Conservation (phyloP, 1,284 basidiomycete genomes). For the Leccinum ponderosum region DNA sequence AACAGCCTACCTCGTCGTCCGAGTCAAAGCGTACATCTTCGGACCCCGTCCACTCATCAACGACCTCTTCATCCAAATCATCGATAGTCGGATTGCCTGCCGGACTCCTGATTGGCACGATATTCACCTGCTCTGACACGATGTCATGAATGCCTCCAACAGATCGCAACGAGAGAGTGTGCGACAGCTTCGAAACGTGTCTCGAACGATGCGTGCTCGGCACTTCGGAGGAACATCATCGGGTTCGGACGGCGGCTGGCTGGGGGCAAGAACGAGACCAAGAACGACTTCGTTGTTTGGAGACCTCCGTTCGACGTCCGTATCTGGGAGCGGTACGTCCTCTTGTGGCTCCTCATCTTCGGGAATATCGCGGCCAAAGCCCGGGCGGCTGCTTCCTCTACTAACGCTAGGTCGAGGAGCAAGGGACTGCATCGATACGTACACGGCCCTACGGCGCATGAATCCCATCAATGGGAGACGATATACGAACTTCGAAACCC, state of each 20-base stretch:
- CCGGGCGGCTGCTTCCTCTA: constrained; percentile 58
- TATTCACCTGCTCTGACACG: constrained; percentile 30
- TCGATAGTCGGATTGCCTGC: constrained; percentile 34
- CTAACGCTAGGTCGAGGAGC: constrained; percentile 43
- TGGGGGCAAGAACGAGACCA: constrained; percentile 15
- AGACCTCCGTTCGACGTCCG: constrained; percentile 30
- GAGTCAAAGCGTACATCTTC: constrained; percentile 61
- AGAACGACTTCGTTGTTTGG: constrained; percentile 25
- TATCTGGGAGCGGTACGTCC: constrained; percentile 29
- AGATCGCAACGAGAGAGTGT: constrained; percentile 62
- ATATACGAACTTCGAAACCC: constrained; percentile 16
- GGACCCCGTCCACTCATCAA: constrained; percentile 79
- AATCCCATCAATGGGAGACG: constrained; percentile 36
- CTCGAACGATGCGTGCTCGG: constrained; percentile 63
- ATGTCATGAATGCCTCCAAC: constrained; percentile 49
- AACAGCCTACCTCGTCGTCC: constrained; percentile 58
- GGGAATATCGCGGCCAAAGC: constrained; percentile 72
- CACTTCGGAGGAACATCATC: constrained; percentile 45
- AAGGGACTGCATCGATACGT: constrained; percentile 44
- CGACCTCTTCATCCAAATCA: constrained; percentile 48
- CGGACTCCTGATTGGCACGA: constrained; percentile 33
- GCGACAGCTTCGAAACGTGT: constrained; percentile 67
- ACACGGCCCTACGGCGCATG: constrained; percentile 63
- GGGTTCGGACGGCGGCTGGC: constrained; percentile 19
- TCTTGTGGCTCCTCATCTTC: constrained; percentile 58